Percentiles rank a stretch among this genome's conserved stretches.
phyloP scores from a whole-genome alignment of 176 grass and related monocot species.

The Paspalum notatum region DNA sequence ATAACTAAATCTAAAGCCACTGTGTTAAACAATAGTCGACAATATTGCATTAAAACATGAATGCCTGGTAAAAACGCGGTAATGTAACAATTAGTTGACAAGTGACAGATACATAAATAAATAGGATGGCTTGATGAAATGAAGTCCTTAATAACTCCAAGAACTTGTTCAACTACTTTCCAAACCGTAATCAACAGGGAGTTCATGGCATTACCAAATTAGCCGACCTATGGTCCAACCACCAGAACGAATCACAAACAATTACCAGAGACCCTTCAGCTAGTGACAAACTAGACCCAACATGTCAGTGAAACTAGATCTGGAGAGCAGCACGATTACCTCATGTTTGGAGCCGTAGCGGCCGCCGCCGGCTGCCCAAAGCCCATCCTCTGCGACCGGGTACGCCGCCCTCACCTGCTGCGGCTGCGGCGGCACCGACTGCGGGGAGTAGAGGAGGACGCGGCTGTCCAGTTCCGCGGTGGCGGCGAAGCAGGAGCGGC shows the following conservation, averaged over 20 bases:
- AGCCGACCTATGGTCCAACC: not conserved
- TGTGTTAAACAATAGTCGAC: not conserved
- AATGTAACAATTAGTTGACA: too few species aligned
- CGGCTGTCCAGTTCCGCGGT: slow-evolving; percentile 42
- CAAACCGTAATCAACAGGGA: not conserved
- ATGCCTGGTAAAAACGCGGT: not conserved
- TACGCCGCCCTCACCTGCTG: slow-evolving; percentile 20
- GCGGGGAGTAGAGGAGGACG: slow-evolving; percentile 49
- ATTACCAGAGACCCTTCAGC: not conserved
- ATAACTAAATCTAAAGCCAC: not conserved
- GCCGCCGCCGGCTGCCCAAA: not conserved
- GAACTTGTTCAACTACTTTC: not conserved
- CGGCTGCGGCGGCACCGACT: slow-evolving; percentile 15
- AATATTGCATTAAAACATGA: not conserved
- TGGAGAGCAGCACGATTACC: slow-evolving; percentile 37
- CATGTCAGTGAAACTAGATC: slow-evolving; percentile 31
- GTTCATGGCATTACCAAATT: not conserved
- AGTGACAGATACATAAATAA: not conserved
- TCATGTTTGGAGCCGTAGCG: slow-evolving; percentile 36
- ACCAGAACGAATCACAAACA: not conserved
- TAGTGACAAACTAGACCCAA: not conserved
- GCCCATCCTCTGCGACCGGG: not conserved
- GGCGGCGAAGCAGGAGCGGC: slow-evolving; percentile 43
- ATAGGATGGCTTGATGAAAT: not conserved
- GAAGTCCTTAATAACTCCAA: not conserved